phyloP scores from a whole-genome alignment of 768 basidiomycete species.

The Suillus lakei region DNA sequence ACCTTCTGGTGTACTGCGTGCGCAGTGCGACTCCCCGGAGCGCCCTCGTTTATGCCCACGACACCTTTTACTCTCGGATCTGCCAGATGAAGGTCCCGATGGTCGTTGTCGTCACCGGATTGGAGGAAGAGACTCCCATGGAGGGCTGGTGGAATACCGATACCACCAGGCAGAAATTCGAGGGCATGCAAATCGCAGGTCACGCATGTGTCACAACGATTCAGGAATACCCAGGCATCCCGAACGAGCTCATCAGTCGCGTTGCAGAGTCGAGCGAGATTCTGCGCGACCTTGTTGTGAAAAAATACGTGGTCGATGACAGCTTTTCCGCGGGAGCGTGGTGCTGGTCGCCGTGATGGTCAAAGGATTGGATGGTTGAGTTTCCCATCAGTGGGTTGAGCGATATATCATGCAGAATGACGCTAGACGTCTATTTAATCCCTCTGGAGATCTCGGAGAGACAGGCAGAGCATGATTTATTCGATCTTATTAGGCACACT shows the following conservation, averaged over 20 bases:
- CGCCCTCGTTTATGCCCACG: slow-evolving; percentile 37
- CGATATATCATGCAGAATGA: background rate
- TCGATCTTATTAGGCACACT: background rate
- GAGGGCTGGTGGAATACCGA: slow-evolving; percentile 36
- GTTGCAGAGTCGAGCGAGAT: slow-evolving; percentile 22
- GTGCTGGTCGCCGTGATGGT: slow-evolving; percentile 23
- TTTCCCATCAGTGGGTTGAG: slow-evolving; percentile 10
- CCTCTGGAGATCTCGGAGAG: background rate
- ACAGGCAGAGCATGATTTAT: background rate
- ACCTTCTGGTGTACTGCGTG: slow-evolving; percentile 45
- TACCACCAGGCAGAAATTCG: slow-evolving; percentile 40
- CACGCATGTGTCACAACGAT: slow-evolving; percentile 49
- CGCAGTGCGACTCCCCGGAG: slow-evolving; percentile 36
- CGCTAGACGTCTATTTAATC: background rate
- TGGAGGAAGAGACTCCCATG: slow-evolving; percentile 36
- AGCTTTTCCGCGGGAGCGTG: slow-evolving; percentile 13
- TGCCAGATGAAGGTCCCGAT: slow-evolving; percentile 43
- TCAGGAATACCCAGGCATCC: slow-evolving; percentile 5
- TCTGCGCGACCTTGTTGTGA: slow-evolving; percentile 28
- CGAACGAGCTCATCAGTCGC: background rate
- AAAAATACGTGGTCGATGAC: slow-evolving; percentile 12
- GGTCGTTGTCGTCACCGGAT: slow-evolving; percentile 42
- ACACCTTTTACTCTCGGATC: slow-evolving; percentile 42
- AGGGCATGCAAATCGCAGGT: slow-evolving; percentile 19
- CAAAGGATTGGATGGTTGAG: slow-evolving; percentile 8